Percentiles rank a stretch among this genome's conserved stretches.
Evolutionary conservation across 768 basidiomycete species (phyloP).

Genomic region (Termitomyces sp.): DNA sequence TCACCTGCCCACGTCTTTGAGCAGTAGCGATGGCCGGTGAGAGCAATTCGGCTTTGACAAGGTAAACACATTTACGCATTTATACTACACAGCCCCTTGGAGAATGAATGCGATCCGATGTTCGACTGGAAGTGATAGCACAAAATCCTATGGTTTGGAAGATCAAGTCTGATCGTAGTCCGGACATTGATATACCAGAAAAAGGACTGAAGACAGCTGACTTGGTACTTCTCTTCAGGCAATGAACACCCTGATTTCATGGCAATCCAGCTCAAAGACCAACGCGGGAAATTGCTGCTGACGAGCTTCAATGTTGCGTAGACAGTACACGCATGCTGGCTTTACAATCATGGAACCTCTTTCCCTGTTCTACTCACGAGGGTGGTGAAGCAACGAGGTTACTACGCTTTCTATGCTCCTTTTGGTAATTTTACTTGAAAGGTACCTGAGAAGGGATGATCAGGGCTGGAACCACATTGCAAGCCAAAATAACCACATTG

Average conservation of each 20-base stretch:
- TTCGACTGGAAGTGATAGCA: background rate
- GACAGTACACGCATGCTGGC: background rate
- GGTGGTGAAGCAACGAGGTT: background rate
- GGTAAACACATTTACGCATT: background rate
- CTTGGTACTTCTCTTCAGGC: background rate
- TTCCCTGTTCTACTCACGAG: background rate
- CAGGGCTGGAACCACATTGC: background rate
- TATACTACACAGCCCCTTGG: background rate
- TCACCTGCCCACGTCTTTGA: too few species aligned
- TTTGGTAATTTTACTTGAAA: conserved; percentile 82
- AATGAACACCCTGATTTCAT: background rate
- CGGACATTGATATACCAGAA: background rate
- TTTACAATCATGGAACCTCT: background rate
- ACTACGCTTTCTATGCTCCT: conserved; percentile 25
- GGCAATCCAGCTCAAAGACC: background rate
- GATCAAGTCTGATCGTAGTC: background rate
- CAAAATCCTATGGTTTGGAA: background rate
- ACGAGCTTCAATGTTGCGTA: background rate
- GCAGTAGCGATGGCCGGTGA: too few species aligned
- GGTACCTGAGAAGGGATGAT: conserved; percentile 45
- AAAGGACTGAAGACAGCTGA: too few species aligned
- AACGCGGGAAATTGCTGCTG: background rate
- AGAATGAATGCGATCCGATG: background rate
- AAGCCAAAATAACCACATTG: conserved; percentile 54
- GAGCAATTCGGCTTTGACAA: too few species aligned